A percentile compares a stretch with the other conserved stretches of the same genome.
Evolutionary conservation across 108 stramenopile genomes (phyloP).

Genomic region (Pseudonitzschia delicatissima): DNA sequence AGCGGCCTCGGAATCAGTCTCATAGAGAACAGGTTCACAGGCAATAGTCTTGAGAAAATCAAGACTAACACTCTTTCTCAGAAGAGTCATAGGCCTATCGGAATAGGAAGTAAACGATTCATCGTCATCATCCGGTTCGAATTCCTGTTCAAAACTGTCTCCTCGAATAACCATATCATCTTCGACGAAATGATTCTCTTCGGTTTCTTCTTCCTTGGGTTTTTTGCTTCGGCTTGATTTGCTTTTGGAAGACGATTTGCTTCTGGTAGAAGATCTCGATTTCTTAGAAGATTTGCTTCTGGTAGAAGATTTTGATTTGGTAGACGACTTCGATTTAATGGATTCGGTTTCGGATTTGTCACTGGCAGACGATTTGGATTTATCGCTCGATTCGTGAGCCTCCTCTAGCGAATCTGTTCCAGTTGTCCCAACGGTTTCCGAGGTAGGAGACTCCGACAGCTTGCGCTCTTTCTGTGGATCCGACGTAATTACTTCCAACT

Average conservation of each 20-base stretch:
- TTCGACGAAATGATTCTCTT: too few species aligned
- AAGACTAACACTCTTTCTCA: not conserved
- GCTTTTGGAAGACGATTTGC: too few species aligned
- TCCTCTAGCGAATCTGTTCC: conserved; percentile 13
- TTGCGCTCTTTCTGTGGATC: too few species aligned
- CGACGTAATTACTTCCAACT: too few species aligned
- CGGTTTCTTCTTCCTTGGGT: too few species aligned
- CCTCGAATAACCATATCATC: not conserved
- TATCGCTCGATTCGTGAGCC: not conserved
- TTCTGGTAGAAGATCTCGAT: too few species aligned
- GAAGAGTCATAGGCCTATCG: not conserved
- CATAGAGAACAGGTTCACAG: conserved; percentile 38
- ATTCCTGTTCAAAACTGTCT: not conserved
- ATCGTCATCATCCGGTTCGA: not conserved
- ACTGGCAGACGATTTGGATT: not conserved
- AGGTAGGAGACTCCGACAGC: conserved; percentile 6
- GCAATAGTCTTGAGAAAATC: conserved; percentile 38
- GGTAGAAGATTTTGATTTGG: too few species aligned
- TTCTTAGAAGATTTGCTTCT: too few species aligned
- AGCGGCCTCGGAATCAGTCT: conserved; percentile 48
- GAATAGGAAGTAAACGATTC: not conserved
- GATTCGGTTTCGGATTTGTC: not conserved
- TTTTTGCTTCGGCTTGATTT: too few species aligned
- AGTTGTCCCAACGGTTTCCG: conserved; percentile 10
- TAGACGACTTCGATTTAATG: too few species aligned